Evolutionary conservation across 2,329 filamentous ascomycete species (phyloP).

Genomic region (Arthrobotrys iridis): DNA sequence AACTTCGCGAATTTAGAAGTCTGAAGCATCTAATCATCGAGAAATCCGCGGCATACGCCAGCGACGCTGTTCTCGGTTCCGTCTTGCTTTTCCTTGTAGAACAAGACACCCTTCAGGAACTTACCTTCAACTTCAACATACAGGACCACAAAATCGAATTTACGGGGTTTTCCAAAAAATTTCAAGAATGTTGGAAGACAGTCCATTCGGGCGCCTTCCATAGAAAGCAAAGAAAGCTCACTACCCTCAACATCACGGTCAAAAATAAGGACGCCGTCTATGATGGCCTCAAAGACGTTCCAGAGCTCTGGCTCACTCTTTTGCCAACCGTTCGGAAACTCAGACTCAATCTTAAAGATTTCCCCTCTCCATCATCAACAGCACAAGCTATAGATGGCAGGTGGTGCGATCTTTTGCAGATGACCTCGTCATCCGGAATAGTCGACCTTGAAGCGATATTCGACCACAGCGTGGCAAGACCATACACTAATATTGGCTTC

Average conservation of each 20-base stretch:
- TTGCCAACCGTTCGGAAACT: slow-evolving; percentile 7
- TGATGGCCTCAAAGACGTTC: slow-evolving; percentile 2
- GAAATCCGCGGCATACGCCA: slow-evolving; percentile 8
- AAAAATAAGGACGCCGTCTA: background rate
- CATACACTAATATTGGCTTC: slow-evolving; percentile 15
- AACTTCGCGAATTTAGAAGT: slow-evolving; percentile 4
- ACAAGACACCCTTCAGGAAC: slow-evolving; percentile 24
- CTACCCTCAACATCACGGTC: slow-evolving; percentile 14
- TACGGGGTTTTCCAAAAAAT: background rate
- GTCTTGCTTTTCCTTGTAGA: slow-evolving; percentile 29
- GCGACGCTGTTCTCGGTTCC: slow-evolving; percentile 33
- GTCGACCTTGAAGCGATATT: slow-evolving; percentile 9
- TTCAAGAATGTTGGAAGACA: background rate
- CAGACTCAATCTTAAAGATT: slow-evolving; percentile 2
- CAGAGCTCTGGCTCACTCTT: slow-evolving; percentile 15
- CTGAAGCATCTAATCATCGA: slow-evolving; percentile 22
- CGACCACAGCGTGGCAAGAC: background rate
- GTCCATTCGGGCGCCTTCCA: slow-evolving; percentile 13
- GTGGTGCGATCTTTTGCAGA: slow-evolving; percentile 1
- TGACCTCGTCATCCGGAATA: background rate
- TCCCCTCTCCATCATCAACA: background rate
- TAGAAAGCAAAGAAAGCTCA: background rate
- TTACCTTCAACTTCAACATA: slow-evolving; percentile 26
- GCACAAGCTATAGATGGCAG: background rate
- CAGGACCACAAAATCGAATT: background rate